Conservation (phyloP, 2,329 filamentous ascomycete genomes). For the Didymella lethalis region DNA sequence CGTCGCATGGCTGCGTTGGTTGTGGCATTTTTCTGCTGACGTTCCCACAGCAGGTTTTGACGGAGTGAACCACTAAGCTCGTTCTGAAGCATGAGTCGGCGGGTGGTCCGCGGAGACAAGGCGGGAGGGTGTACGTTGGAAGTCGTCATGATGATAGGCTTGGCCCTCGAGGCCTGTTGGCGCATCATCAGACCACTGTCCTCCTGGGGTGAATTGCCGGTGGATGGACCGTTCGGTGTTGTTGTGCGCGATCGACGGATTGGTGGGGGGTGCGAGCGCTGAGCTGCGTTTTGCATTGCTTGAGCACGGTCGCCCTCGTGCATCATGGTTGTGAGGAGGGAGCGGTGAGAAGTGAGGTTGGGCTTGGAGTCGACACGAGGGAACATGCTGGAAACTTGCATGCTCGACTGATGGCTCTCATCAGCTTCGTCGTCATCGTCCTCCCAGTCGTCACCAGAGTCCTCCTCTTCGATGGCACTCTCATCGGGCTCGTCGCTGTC, state of each 20-base stretch:
- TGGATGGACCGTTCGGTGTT: constrained; percentile 73
- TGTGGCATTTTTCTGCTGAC: constrained; percentile 90
- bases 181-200: constrained; percentile 67
- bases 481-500: constrained; percentile 66
- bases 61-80: constrained; percentile 93
- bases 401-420: constrained; percentile 82
- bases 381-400: constrained; percentile 83
- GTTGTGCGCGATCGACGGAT: constrained; percentile 68
- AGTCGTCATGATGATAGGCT: constrained; percentile 80
- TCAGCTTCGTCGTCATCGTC: constrained; percentile 74
- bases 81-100: constrained; percentile 93
- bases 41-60: constrained; percentile 91
- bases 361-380: constrained; percentile 88
- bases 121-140: constrained; percentile 75
- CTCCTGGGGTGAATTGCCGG: constrained; percentile 65
- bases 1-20: constrained; percentile 77
- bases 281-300: constrained; percentile 72
- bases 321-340: constrained; percentile 88
- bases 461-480: constrained; percentile 70
- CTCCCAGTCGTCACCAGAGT: constrained; percentile 57
- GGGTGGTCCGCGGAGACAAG: constrained; percentile 88
- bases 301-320: constrained; percentile 77
- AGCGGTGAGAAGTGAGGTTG: constrained; percentile 84
- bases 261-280: constrained; percentile 63
- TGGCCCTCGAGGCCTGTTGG: constrained; percentile 69